Base-by-base conservation (phyloP, 139 green algal genomes). In the Chlamydomonas asymmetrica region DNA sequence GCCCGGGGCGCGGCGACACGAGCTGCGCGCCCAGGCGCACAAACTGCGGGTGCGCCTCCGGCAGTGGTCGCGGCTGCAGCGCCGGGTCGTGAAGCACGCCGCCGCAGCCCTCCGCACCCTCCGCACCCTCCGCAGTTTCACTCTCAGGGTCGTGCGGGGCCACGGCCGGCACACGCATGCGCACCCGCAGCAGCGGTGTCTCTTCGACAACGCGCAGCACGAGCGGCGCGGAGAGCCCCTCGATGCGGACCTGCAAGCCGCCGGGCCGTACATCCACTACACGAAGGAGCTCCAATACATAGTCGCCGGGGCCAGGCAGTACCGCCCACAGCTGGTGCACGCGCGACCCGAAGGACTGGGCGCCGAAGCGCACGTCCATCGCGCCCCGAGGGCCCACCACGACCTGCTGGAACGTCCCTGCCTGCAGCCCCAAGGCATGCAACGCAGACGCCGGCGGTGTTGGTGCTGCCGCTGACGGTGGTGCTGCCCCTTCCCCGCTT, bases 221-320 rank as follows among this genome's bases (percentile, higher is more conserved):
- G 68, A 88, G 29, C 2, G 75, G 70, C 18, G n/a, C 2, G 27
- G 16, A 16, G 38, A 84, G 48, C 0, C 81, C 81, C 20, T 60
- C 71, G 48, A 86, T 43, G 20, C 37, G 29, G 35, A 83, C 57
- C n/a, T 43, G 71, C 66, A 86, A 49, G 48, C 59, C 66, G 2
- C 76, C 71, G 45, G 13, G 13, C 13, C 13, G 45, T 10, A 52
- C 13, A 13, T 52, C 45, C 45, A 16, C n/a, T n/a, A 25, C 45
- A 52, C 45, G 45, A 52, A 52, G 45, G 45, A 88, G 72, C 41
- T 84, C 56, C 38, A 85, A 27, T 38, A 76, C 50, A 64, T 79
- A 88, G 16, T 75, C 73, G 9, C 83, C 83, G 18, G 80, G 79
- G 3, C 22, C 73, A 8, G 83, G 83, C 25, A 75, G 61, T 22